Evolutionary conservation across 495 filamentous ascomycete genomes (phyloP).

Genomic region (Mycothermus thermophilus): DNA sequence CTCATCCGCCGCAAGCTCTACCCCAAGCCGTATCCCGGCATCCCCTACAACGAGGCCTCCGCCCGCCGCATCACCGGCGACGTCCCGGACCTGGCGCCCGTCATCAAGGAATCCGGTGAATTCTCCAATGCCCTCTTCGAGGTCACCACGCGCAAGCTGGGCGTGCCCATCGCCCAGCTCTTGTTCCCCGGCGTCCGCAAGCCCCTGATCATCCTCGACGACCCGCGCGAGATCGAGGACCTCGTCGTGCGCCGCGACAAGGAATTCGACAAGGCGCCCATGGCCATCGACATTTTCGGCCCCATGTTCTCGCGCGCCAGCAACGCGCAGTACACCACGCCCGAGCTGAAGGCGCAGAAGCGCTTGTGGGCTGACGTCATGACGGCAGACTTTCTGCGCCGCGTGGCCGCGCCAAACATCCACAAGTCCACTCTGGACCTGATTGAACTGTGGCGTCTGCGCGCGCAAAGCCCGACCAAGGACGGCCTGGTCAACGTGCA

Average conservation of each 20-base stretch:
- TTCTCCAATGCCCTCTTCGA: slow-evolving; percentile 4
- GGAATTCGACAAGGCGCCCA: slow-evolving; percentile 19
- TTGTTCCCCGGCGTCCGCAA: slow-evolving; percentile 12
- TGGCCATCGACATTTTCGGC: slow-evolving; percentile 6
- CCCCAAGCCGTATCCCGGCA: slow-evolving; percentile 21
- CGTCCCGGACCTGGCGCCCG: slow-evolving; percentile 11
- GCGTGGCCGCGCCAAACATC: slow-evolving; percentile 20
- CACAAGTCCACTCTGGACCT: slow-evolving; percentile 14
- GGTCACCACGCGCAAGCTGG: slow-evolving; percentile 13
- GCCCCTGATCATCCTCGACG: slow-evolving; percentile 17
- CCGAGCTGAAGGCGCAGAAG: slow-evolving; percentile 18
- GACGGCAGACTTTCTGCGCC: slow-evolving; percentile 19
- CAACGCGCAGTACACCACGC: slow-evolving; percentile 16
- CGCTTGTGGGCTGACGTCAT: slow-evolving; percentile 22
- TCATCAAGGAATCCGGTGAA: slow-evolving; percentile 8
- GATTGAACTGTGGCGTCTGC: slow-evolving; percentile 23
- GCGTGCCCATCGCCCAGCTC: slow-evolving; percentile 16
- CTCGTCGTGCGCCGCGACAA: slow-evolving; percentile 17
- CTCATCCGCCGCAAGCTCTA: slow-evolving; percentile 5
- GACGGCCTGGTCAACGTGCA: slow-evolving; percentile 9
- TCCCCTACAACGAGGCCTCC: slow-evolving; percentile 22
- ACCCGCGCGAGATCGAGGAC: slow-evolving; percentile 19
- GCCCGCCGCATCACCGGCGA: slow-evolving; percentile 19
- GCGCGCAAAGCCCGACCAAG: slow-evolving; percentile 4
- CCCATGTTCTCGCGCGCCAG: slow-evolving; percentile 16